phyloP scores from a whole-genome alignment of 108 stramenopile species.

The Seminavis robusta region DNA sequence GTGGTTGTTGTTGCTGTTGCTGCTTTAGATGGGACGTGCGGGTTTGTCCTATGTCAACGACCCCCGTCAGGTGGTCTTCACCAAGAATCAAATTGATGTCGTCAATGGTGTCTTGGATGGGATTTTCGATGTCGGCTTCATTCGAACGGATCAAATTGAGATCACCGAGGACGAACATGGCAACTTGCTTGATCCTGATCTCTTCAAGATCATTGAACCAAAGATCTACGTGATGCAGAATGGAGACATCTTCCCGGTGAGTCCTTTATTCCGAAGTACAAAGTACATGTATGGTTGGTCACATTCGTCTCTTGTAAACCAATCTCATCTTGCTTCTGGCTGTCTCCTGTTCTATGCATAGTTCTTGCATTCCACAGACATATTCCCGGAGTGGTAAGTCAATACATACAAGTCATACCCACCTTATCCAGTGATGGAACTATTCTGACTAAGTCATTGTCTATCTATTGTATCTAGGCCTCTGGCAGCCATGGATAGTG shows the following conservation, averaged over 20 bases:
- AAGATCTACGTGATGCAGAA: slow-evolving; percentile 14
- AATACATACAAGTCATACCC: too few species aligned
- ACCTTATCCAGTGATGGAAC: too few species aligned
- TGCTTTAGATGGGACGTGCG: background rate
- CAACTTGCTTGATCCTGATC: slow-evolving; percentile 7
- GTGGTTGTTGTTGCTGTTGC: too few species aligned
- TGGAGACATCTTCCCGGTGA: slow-evolving; percentile 20
- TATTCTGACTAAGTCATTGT: too few species aligned
- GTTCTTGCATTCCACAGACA: slow-evolving; percentile 13
- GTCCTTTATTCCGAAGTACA: background rate
- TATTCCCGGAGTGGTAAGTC: slow-evolving; percentile 44
- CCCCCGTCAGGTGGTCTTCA: slow-evolving; percentile 11
- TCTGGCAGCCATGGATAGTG: slow-evolving; percentile 19
- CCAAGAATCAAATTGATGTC: slow-evolving; percentile 14
- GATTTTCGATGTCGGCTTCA: slow-evolving; percentile 21
- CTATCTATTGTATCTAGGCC: too few species aligned
- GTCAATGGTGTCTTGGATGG: slow-evolving; percentile 25
- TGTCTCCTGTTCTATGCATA: too few species aligned
- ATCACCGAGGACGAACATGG: slow-evolving; percentile 13
- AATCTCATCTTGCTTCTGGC: too few species aligned
- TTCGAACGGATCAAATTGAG: slow-evolving; percentile 28
- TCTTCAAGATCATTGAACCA: slow-evolving; percentile 20
- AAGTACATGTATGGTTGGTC: background rate
- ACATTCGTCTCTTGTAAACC: slow-evolving; percentile 8
- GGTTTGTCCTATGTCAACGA: slow-evolving; percentile 4